Evolutionary conservation across 306 rosid genomes (phyloP).

Genomic region (Neltuma alba): DNA sequence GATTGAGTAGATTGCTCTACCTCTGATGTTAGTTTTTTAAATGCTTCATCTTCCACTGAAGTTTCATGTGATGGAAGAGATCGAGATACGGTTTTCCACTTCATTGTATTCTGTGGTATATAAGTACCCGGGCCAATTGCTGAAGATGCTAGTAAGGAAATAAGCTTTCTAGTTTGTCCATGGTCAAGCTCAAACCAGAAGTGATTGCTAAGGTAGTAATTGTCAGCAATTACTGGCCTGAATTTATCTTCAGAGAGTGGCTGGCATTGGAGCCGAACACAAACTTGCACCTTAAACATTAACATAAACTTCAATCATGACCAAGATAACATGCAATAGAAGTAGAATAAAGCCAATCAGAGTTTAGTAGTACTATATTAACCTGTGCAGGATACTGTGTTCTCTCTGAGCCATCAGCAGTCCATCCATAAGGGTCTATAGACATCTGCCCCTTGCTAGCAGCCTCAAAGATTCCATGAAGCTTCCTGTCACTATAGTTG

Average conservation of each 20-base stretch:
- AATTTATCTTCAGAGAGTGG: slow-evolving; percentile 73
- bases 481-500: slow-evolving; percentile 74
- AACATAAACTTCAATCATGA: slow-evolving; percentile 10
- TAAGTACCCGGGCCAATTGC: slow-evolving; percentile 43
- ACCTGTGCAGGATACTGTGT: slow-evolving; percentile 94
- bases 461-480: slow-evolving; percentile 90
- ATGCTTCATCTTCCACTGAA: slow-evolving; percentile 35
- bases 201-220: slow-evolving; percentile 52
- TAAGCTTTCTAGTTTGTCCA: slow-evolving; percentile 61
- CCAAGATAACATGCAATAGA: slow-evolving; percentile 8
- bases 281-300: slow-evolving; percentile 58
- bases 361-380: slow-evolving; percentile 17
- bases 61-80: slow-evolving; percentile 40
- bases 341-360: background rate
- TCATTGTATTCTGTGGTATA: slow-evolving; percentile 37
- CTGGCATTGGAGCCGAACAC: slow-evolving; percentile 58
- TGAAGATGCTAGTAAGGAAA: slow-evolving; percentile 49
- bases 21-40: slow-evolving; percentile 30
- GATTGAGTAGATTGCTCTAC: slow-evolving; percentile 13
- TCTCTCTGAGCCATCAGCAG: slow-evolving; percentile 57
- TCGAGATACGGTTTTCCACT: slow-evolving; percentile 32
- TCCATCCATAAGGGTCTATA: slow-evolving; percentile 89
- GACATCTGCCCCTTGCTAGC: slow-evolving; percentile 68
- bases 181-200: slow-evolving; percentile 93
- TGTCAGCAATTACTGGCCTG: slow-evolving; percentile 54